These are phyloP conservation scores for Umbelopsis vinacea DNA, from an alignment of 192 early-diverging fungal genomes.

Conservation along the genomic window DNA sequence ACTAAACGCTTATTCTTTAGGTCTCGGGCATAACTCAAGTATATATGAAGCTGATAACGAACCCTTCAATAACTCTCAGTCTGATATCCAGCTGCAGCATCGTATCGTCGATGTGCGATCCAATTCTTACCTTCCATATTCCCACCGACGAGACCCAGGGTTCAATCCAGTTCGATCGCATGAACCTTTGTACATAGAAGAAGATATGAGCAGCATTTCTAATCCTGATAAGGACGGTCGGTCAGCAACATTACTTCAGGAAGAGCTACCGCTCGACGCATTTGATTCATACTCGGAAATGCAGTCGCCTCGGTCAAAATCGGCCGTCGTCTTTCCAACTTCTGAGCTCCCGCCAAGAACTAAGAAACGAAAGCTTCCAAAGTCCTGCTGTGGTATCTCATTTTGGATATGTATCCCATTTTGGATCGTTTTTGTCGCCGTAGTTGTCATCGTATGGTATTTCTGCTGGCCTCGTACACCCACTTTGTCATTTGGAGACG, in stretches of 20 bases:
- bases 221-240: slow-evolving; percentile 15
- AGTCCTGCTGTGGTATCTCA: slow-evolving; percentile 18
- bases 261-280: neutral
- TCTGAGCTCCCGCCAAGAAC: neutral
- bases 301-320: slow-evolving; percentile 3
- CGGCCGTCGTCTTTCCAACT: neutral
- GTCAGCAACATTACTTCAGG: slow-evolving; percentile 6
- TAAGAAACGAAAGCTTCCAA: slow-evolving; percentile 20
- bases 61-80: neutral
- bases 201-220: slow-evolving; percentile 12
- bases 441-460: slow-evolving; percentile 27
- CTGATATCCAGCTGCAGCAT: neutral
- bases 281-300: slow-evolving; percentile 15
- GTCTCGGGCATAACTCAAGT: slow-evolving; percentile 11
- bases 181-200: slow-evolving; percentile 29
- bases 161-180: slow-evolving; percentile 2
- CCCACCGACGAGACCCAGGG: slow-evolving; percentile 20
- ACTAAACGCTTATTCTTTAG: neutral
- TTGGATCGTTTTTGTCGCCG: neutral
- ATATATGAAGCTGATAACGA: slow-evolving; percentile 5
- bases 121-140: slow-evolving; percentile 34
- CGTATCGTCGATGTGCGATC: neutral
- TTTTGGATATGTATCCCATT: neutral
- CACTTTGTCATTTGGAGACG: slow-evolving; percentile 10
- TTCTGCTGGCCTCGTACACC: slow-evolving; percentile 37